Conservation (phyloP, 345 rosid genomes). For the Lepidium sativum region DNA sequence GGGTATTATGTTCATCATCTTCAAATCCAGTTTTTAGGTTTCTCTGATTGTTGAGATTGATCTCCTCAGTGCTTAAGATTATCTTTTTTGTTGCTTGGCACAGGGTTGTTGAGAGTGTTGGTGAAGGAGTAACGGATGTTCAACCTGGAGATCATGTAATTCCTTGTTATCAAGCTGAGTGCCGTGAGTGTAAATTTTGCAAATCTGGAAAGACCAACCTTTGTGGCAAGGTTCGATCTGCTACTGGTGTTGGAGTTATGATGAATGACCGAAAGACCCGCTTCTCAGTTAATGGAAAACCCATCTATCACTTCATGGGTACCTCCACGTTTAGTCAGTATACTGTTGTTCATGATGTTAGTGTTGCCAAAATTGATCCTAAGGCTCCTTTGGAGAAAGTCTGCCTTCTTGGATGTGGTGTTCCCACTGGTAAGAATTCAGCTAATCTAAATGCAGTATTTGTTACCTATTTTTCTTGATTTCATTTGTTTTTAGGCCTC, state of each 20-base stretch:
- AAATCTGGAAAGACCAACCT: constrained; percentile 97
- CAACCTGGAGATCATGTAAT: constrained; percentile 93
- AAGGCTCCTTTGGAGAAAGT: constrained; percentile 94
- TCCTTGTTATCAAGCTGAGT: constrained; percentile 99
- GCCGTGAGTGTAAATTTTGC: constrained; percentile 94
- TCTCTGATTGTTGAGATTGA: not conserved
- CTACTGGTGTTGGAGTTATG: constrained; percentile 97
- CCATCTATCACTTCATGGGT: constrained; percentile 96
- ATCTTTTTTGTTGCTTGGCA: not conserved
- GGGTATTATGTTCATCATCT: constrained; percentile 41
- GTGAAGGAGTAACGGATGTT: constrained; percentile 93
- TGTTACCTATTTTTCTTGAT: not conserved
- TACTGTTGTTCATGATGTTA: constrained; percentile 95
- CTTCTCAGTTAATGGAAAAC: constrained; percentile 81
- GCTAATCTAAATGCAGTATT: not conserved
- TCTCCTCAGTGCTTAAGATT: not conserved
- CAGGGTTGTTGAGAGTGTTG: constrained; percentile 95
- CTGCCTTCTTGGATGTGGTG: constrained; percentile 99
- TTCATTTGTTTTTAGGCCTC: not conserved
- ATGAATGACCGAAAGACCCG: constrained; percentile 82
- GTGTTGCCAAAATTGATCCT: constrained; percentile 93
- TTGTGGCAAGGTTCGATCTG: constrained; percentile 83
- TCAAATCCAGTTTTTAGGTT: not conserved
- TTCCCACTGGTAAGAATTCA: constrained; percentile 68
- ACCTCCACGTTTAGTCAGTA: constrained; percentile 97